phyloP scores from a whole-genome alignment of 108 stramenopile genomes.

The Pseudonitzschia pungens region DNA sequence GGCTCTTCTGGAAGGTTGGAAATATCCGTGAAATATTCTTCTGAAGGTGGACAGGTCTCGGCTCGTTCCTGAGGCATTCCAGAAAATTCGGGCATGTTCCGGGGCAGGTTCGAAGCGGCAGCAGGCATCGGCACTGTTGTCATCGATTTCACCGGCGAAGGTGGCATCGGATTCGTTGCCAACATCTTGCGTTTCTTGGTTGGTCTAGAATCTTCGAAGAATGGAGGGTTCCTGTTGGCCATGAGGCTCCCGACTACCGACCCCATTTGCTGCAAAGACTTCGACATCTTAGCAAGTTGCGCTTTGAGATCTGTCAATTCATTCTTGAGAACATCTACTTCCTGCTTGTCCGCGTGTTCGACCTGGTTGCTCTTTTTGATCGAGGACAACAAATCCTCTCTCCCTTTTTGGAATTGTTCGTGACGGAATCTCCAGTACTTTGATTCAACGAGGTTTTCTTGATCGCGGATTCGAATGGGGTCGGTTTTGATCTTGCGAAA shows the following conservation, averaged over 20 bases:
- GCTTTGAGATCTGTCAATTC: conserved; percentile 57
- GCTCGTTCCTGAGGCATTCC: too few species aligned
- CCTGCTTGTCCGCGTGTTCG: conserved; percentile 67
- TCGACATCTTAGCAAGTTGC: conserved; percentile 27
- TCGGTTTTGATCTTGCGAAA: conserved; percentile 84
- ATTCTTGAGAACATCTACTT: conserved; percentile 67
- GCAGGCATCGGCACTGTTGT: conserved; percentile 24
- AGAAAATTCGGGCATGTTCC: too few species aligned
- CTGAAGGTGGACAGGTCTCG: too few species aligned
- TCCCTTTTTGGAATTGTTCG: conserved; percentile 71
- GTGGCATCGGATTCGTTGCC: not conserved
- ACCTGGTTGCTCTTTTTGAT: conserved; percentile 77
- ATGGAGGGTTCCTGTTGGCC: not conserved
- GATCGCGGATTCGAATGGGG: conserved; percentile 55
- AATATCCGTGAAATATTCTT: too few species aligned
- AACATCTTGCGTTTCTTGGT: conserved; percentile 37
- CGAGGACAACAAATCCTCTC: conserved; percentile 69
- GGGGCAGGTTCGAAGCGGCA: conserved; percentile 3
- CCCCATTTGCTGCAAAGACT: conserved; percentile 50
- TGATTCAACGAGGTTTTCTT: conserved; percentile 48
- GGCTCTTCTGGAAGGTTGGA: too few species aligned
- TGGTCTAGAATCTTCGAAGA: conserved; percentile 4
- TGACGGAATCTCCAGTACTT: conserved; percentile 85
- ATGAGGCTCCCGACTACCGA: conserved; percentile 45
- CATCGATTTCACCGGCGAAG: conserved; percentile 22